These are phyloP conservation scores for Fusarium brevicatenulatum DNA, from an alignment of 2,329 filamentous ascomycete species.

Conservation along the genomic window DNA sequence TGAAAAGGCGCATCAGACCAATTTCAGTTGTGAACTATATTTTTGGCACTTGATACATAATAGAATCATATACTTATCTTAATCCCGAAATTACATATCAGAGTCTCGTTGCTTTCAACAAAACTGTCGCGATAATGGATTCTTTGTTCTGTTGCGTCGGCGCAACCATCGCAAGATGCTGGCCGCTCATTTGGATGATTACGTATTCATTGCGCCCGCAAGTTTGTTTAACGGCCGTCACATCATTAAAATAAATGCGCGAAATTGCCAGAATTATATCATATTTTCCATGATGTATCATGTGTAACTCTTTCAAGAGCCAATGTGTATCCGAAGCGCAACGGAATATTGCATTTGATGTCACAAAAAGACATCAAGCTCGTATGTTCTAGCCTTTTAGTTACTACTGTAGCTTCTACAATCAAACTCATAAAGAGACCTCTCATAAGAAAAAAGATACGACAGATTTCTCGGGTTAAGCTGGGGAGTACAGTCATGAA, in stretches of 20 bases:
- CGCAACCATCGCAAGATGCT: neutral
- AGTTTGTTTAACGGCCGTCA: neutral
- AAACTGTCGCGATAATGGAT: neutral
- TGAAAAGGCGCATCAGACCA: slow-evolving; percentile 1
- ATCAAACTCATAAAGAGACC: no score
- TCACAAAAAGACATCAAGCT: neutral
- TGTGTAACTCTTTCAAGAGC: neutral
- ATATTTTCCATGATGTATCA: no score
- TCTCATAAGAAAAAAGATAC: neutral
- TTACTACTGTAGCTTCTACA: neutral
- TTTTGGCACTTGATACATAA: neutral
- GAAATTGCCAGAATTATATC: neutral
- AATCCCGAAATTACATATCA: neutral
- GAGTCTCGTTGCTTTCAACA: neutral
- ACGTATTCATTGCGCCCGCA: neutral
- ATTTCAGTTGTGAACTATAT: neutral
- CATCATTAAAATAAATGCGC: neutral
- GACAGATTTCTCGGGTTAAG: no score
- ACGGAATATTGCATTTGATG: neutral
- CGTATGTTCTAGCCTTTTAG: neutral
- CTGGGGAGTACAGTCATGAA: neutral
- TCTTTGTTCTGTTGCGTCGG: neutral
- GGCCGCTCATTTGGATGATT: neutral
- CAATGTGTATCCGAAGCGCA: neutral
- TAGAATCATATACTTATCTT: neutral